These are phyloP conservation scores for Falciphora oryzae DNA, from an alignment of 2,329 filamentous ascomycete genomes.

Conservation along the genomic window DNA sequence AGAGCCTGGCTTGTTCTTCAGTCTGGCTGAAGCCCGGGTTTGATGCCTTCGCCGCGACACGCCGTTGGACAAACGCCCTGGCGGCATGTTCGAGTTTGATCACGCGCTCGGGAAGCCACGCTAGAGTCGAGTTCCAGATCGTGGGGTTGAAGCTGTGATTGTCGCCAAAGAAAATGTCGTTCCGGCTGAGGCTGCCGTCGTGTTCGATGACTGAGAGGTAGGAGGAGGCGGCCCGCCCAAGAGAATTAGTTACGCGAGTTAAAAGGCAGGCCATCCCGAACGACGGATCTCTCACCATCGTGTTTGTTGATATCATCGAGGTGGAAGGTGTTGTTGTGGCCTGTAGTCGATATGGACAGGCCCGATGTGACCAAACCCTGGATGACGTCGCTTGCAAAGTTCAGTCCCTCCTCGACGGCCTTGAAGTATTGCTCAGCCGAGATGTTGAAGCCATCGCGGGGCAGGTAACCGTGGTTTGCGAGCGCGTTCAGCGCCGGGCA, in stretches of 20 bases:
- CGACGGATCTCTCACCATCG: not conserved
- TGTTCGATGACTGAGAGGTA: conserved; percentile 1
- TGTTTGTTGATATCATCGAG: conserved; percentile 7
- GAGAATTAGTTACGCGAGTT: too few species aligned
- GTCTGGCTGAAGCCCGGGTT: not conserved
- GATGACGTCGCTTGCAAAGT: conserved; percentile 35
- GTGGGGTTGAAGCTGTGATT: conserved; percentile 4
- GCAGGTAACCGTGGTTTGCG: conserved; percentile 45
- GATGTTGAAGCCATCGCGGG: conserved; percentile 38
- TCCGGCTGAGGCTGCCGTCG: conserved; percentile 6
- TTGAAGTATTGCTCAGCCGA: conserved; percentile 30
- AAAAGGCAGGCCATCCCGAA: too few species aligned
- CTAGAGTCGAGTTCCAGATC: not conserved
- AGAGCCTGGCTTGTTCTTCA: not conserved
- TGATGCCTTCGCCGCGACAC: not conserved
- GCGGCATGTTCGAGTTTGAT: not conserved
- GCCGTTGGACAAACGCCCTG: not conserved
- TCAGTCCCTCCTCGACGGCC: conserved; percentile 34
- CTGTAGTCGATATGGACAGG: conserved; percentile 32
- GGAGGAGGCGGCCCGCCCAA: too few species aligned
- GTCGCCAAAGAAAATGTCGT: conserved; percentile 6
- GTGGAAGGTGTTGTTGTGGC: conserved; percentile 31
- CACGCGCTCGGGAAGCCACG: not conserved
- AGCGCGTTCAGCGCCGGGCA: conserved; percentile 48
- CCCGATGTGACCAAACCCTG: conserved; percentile 37